These are phyloP conservation scores for Barnettozyma californica DNA, from an alignment of 805 yeast species.

Conservation along the genomic window DNA sequence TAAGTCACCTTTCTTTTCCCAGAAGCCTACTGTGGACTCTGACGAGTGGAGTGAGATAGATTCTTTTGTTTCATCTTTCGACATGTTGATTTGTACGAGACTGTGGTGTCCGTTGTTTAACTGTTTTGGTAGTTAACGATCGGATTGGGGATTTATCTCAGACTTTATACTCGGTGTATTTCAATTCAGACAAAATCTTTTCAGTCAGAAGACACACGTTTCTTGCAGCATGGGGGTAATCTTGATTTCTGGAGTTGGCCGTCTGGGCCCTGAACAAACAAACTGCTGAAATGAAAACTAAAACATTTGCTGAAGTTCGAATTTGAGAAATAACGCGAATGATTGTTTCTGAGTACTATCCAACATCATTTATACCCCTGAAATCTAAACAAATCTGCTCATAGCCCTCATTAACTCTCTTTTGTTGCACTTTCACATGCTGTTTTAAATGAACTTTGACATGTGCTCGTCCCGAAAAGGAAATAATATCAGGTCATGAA, in stretches of 20 bases:
- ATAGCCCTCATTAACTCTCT: background rate
- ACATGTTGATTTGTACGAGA: background rate
- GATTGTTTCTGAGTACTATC: too few species aligned
- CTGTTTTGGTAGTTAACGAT: background rate
- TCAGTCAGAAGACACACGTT: background rate
- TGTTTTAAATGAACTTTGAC: background rate
- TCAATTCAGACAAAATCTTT: background rate
- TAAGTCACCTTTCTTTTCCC: constrained; percentile 16
- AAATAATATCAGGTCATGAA: background rate
- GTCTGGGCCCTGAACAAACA: too few species aligned
- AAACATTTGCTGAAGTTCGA: too few species aligned
- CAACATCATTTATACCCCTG: background rate
- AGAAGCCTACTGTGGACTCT: constrained; percentile 5
- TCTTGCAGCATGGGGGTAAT: background rate
- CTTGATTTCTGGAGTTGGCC: too few species aligned
- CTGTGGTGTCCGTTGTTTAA: background rate
- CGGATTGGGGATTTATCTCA: background rate
- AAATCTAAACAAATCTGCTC: background rate
- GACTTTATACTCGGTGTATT: background rate
- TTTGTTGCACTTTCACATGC: background rate
- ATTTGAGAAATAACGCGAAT: too few species aligned
- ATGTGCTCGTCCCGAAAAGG: background rate
- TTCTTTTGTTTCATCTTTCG: background rate
- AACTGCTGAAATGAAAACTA: too few species aligned
- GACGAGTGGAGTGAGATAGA: background rate